A percentile compares a stretch with the other conserved stretches of the same genome.
Evolutionary conservation across 768 basidiomycete genomes (phyloP).

Genomic region (Rhodotorula sphaerocarpa): DNA sequence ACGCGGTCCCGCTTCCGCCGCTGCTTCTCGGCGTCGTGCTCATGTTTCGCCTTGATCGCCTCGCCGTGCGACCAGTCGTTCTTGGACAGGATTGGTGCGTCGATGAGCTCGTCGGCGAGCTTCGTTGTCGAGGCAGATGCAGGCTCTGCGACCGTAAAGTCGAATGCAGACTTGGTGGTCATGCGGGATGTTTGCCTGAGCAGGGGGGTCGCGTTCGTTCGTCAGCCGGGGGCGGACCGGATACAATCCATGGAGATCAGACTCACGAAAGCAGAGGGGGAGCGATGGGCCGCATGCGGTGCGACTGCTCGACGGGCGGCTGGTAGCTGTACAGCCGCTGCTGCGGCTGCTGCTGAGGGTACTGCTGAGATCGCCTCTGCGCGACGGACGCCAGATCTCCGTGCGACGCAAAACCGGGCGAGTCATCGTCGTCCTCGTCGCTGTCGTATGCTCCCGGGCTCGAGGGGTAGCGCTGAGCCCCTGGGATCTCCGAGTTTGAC

Average conservation of each 20-base stretch:
- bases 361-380: background rate
- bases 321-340: background rate
- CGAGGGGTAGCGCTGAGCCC: no score
- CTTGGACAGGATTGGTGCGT: background rate
- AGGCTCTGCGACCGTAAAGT: background rate
- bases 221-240: background rate
- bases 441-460: no score
- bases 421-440: conserved; percentile 3
- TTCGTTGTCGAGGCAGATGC: background rate
- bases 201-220: no score
- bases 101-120: background rate
- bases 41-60: background rate
- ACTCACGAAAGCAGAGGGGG: background rate
- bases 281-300: background rate
- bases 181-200: background rate
- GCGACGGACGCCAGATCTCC: background rate
- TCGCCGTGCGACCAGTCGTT: background rate
- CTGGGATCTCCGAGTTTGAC: no score
- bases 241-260: background rate
- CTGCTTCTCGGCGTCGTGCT: conserved; percentile 1
- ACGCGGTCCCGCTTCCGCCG: background rate
- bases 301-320: no score
- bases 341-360: background rate
- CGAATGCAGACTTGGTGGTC: background rate
- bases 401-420: background rate